Base-by-base conservation (phyloP, 192 early-diverging fungal genomes). In the Rhizophagus sp. region DNA sequence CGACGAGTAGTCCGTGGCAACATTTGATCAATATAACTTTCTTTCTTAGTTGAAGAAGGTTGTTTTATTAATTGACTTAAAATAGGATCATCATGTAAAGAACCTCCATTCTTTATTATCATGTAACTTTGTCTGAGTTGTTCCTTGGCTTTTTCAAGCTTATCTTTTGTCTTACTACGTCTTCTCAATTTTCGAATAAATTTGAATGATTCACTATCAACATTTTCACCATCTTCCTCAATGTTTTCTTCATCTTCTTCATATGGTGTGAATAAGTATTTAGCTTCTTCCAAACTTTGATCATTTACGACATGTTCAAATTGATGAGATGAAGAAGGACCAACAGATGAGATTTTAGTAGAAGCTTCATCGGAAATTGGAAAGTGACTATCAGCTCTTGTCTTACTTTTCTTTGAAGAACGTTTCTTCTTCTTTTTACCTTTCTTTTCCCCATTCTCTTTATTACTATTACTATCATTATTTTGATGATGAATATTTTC, bases 131-230 rank as follows among this genome's bases (percentile, higher is more conserved):
- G 79, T 71, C 81, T 82, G 15, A 86, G 83, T 49, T 86, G 83
- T 47, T 86, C 85, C 49, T 84, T 84, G 47, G 83, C 85, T 69
- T 84, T 84, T 79, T 86, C 85, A 5, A 83, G 4, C 2, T 65
- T 80, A 61, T 83, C 83, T 30, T 79, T 83, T 3, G 67, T 81
- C 62, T 67, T 79, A 36, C 85, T 67, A 67, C 85, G 85, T 47
- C 85, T 80, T 47, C 82, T 80, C 69, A 85, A 65, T 80, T 82
- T 33, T 77, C 67, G 39, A 79, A 73, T 27, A 50, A 39, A 0
- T 36, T 77, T 62, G 39, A 79, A 73, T 27, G 62, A 39, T 4
- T 36, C 49, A 15, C 47, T 69, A 7, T 44, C 19, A 27, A 36
- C 30, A 36, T 36, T 36, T 36, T 36, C 34, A 4, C 4, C 34